Evolutionary conservation across 345 rosid species (phyloP).

Genomic region (Litchi chinensis): DNA sequence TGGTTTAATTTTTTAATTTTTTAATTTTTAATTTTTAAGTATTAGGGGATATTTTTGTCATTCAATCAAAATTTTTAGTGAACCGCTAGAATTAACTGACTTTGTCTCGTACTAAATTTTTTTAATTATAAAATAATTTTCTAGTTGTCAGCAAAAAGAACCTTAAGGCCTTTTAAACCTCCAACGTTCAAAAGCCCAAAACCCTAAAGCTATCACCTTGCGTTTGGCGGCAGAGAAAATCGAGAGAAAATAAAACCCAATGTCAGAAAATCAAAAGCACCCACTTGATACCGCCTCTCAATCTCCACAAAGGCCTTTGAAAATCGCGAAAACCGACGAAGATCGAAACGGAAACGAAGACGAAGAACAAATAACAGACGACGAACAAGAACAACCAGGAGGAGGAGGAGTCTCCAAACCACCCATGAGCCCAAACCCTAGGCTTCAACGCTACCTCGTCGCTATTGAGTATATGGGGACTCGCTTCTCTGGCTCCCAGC

Average conservation of each 20-base stretch:
- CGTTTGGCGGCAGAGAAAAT: constrained; percentile 6
- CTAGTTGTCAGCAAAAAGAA: neutral
- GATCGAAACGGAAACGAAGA: constrained; percentile 25
- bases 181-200: neutral
- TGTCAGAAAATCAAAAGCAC: constrained; percentile 42
- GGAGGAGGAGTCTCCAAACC: constrained; percentile 19
- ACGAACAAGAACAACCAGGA: constrained; percentile 27
- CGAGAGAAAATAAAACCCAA: neutral
- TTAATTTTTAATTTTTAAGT: too few species aligned
- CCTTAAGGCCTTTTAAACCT: too few species aligned
- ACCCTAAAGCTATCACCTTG: neutral
- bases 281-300: constrained; percentile 31
- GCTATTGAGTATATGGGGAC: constrained; percentile 89
- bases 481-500: constrained; percentile 85
- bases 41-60: too few species aligned
- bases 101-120: too few species aligned
- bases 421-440: constrained; percentile 50
- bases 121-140: too few species aligned
- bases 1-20: too few species aligned
- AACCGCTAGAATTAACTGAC: too few species aligned
- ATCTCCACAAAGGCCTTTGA: constrained; percentile 41
- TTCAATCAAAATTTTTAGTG: too few species aligned
- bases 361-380: constrained; percentile 21
- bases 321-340: constrained; percentile 50
- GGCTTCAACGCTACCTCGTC: constrained; percentile 77